A percentile compares a stretch with the other conserved stretches of the same genome.
Evolutionary conservation across 805 yeast species (phyloP).

Genomic region (Hanseniaspora valbyensis): DNA sequence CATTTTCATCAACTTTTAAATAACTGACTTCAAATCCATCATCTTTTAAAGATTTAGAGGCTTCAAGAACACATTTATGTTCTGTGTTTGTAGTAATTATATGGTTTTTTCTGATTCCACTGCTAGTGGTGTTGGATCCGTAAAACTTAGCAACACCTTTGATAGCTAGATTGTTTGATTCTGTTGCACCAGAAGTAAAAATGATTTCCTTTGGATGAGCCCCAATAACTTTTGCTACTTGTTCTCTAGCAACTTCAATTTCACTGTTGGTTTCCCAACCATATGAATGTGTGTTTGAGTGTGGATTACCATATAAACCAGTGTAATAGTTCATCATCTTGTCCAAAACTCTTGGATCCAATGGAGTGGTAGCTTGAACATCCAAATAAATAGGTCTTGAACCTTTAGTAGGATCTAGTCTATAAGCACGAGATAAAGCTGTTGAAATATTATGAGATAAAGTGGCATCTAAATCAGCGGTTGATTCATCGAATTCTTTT

Average conservation of each 20-base stretch:
- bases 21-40: constrained; percentile 96
- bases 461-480: constrained; percentile 22
- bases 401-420: constrained; percentile 39
- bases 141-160: constrained; percentile 95
- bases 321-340: constrained; percentile 78
- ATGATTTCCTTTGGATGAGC: constrained; percentile 96
- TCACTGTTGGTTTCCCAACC: constrained; percentile 98
- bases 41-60: constrained; percentile 87
- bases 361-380: constrained; percentile 97
- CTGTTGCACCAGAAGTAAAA: constrained; percentile 97
- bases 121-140: constrained; percentile 40
- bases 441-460: constrained; percentile 11
- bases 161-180: constrained; percentile 84
- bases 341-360: constrained; percentile 91
- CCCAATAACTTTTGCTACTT: constrained; percentile 71
- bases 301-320: constrained; percentile 95
- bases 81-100: constrained; percentile 94
- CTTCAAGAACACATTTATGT: constrained; percentile 97
- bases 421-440: constrained; percentile 32
- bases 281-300: constrained; percentile 89
- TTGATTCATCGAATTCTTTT: constrained; percentile 18
- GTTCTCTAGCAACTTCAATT: constrained; percentile 73
- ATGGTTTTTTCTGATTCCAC: constrained; percentile 50
- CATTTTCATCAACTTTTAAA: constrained; percentile 70
- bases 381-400: constrained; percentile 89